phyloP scores from a whole-genome alignment of 176 grass and related monocot species.

The Hordeum marinum region DNA sequence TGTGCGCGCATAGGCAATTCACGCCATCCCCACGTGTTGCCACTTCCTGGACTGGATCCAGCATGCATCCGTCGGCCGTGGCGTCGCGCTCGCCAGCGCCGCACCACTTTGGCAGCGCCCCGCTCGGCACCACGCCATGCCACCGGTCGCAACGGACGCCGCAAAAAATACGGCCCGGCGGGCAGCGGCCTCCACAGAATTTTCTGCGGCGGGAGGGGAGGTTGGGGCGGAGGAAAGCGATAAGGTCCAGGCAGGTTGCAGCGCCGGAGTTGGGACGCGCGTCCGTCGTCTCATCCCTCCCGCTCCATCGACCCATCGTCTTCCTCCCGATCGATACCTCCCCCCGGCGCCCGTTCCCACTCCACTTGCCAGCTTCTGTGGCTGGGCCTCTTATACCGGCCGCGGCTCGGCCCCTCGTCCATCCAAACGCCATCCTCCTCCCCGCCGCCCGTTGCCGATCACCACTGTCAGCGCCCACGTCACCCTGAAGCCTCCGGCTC shows the following conservation, averaged over 20 bases:
- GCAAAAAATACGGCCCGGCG: conserved; percentile 14
- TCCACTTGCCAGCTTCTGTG: conserved; percentile 8
- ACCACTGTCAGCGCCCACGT: conserved; percentile 19
- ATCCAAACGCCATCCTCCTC: conserved; percentile 58
- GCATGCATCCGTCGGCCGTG: conserved; percentile 2
- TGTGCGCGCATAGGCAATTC: too few species aligned
- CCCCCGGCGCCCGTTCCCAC: conserved; percentile 20
- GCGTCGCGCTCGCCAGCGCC: conserved; percentile 14
- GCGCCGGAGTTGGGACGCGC: conserved; percentile 4
- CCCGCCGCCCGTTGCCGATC: conserved; percentile 58
- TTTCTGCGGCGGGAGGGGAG: conserved; percentile 31
- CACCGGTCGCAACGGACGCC: conserved; percentile 6
- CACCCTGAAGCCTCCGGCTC: background rate
- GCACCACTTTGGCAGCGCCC: background rate
- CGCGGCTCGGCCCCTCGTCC: conserved; percentile 27
- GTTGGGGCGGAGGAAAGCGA: conserved; percentile 33
- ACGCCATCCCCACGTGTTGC: conserved; percentile 23
- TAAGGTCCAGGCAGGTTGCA: conserved; percentile 24
- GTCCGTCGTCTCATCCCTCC: conserved; percentile 23
- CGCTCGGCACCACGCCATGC: background rate
- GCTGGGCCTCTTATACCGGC: conserved; percentile 17
- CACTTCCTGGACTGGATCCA: background rate
- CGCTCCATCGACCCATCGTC: background rate
- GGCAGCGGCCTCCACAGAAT: background rate
- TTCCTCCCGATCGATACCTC: background rate